Evolutionary conservation across 441 rosid species (phyloP), one percentile per base, ranked within the genome.

Genomic region (Hypseocharis bilobata): DNA sequence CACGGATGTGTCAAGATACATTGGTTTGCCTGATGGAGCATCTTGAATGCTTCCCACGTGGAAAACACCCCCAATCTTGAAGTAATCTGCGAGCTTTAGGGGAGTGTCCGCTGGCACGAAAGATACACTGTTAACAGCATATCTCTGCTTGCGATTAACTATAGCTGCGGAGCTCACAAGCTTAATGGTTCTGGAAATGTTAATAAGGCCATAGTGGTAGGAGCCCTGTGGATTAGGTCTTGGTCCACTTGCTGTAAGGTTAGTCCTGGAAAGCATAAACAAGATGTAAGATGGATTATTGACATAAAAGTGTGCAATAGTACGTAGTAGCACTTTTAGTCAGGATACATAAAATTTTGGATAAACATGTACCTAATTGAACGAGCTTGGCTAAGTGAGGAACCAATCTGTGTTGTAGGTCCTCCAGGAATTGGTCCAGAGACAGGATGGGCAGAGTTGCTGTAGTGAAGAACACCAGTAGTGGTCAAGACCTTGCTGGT

Each of bases 371-470:
- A 87, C 97, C 96, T 87, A 58, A 93, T 83, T 16, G 95, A 80
- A 45, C 92, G 93, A 30, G 97, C 97, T 77, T 93, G 99, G 75
- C 85, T 86, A 60, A 93, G 77, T 13, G 99, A 91, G 92, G 91
- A 88, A 62, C 81, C 95, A n/a, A 91, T 28, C 67, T 86, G 83
- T 60, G 81, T 78, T 51, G 96, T 84, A 7, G 99, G 97, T 44
- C 91, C 96, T 32, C 88, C 82, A 0, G 97, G 99, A 60, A 81
- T 27, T 7, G 81, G 86, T 62, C 96, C 89, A 13, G 95, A 84
- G 66, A 85, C 95, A 0, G 71, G 65, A 11, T 84, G 77, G 14
- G 85, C 86, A 3, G 99, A 93, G 80, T 87, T 85, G 67, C 87
- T 77, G 54, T 93, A 93, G 54, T 74, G 91, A 29, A 93, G 93